Base-by-base conservation (phyloP, 306 rosid species). In the Pyrus communis region DNA sequence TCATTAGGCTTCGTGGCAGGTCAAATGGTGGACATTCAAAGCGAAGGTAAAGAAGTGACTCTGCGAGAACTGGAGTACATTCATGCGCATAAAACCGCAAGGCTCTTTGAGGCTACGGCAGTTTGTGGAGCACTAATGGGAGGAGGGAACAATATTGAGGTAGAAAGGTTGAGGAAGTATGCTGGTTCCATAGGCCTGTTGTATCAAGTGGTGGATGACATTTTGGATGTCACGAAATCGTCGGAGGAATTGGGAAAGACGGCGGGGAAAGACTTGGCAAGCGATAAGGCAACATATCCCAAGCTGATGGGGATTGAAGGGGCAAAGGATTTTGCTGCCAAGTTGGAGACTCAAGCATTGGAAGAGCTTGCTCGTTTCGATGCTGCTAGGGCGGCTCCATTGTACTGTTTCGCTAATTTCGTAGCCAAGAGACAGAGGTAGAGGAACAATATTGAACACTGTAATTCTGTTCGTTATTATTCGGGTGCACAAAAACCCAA, bases 161-260 rank as follows among this genome's bases (percentile, higher is more conserved):
- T 78, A 7, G 83, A 75, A 28, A 78, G 70, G 31, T 4, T 81
- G 83, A 81, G 85, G 71, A 78, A 60, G 40, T 84, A 75, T 67
- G 88, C 83, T 11, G 66, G 72, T 59, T 70, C 52, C n/a, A 51
- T 84, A 21, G 87, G 87, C 8, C 30, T 81, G 70, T 70, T 81
- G 81, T 71, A 70, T 71, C 86, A 85, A 57, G 84, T 85, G 54
- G 82, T 82, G 78, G 82, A 82, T 58, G 84, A 85, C 51, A 79
- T 85, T 66, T 65, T 82, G 83, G 84, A 77, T 30, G 75, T 78
- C 57, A 84, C 88, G 4, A 81, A 71, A 30, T 64, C 85, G 18
- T 75, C 81, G 1, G 66, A 59, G 60, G 83, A 71, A 38, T 21
- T 85, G 64, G 85, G 83, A 42, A 85, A 85, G 75, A 75, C 79